phyloP scores from a whole-genome alignment of 2,329 filamentous ascomycete species.

The Penicillium sp. region DNA sequence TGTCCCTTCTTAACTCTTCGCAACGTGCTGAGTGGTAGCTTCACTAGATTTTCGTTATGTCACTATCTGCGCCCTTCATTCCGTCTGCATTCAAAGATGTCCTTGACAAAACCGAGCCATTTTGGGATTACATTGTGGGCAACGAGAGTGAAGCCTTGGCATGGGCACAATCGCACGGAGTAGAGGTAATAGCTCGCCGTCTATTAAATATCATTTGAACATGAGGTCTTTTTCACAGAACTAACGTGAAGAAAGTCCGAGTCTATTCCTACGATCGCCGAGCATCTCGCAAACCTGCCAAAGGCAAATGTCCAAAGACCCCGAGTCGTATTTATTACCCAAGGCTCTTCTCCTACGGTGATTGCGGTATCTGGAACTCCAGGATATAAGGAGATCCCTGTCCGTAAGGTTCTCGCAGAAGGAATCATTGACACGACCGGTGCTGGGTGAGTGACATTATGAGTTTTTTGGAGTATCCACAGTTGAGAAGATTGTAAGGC shows the following conservation, averaged over 20 bases:
- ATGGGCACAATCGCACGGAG: neutral
- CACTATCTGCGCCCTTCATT: neutral
- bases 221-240: neutral
- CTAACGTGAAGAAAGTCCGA: neutral
- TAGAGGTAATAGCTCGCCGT: neutral
- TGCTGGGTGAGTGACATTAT: neutral
- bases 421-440: neutral
- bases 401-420: neutral
- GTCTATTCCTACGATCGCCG: neutral
- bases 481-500: neutral
- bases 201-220: neutral
- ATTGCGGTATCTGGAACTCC: neutral
- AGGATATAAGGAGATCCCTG: neutral
- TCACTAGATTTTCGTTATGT: neutral
- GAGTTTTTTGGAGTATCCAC: neutral
- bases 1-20: neutral
- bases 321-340: neutral
- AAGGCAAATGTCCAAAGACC: neutral
- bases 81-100: neutral
- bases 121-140: neutral
- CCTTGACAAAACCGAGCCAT: neutral
- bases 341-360: neutral
- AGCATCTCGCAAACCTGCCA: neutral
- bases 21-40: neutral
- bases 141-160: neutral